Base-by-base conservation (phyloP, 202 grass and related monocot species). In the Panicum hallii region DNA sequence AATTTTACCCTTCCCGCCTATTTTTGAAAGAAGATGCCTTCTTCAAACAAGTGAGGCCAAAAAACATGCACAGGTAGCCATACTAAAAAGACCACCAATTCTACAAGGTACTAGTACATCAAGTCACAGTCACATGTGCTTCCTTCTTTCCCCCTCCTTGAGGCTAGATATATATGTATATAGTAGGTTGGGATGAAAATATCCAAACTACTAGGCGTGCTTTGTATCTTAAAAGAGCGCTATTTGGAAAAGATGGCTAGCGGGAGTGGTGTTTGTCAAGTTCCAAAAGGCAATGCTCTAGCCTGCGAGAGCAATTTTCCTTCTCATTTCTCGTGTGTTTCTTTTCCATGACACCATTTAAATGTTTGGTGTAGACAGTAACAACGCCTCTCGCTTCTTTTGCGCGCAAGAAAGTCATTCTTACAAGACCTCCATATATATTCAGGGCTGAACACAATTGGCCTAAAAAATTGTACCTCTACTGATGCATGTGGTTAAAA, bases 281-380 rank as follows among this genome's bases (percentile, higher is more conserved):
- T 44, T 42, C 38, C 19, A 68, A 41, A 67, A 67, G 36, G 64
- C 34, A 17, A 66, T 40, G 32, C 15, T 66, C 30, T 66, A 36
- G 32, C 30, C 65, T 11, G 8, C 17, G 22, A 68, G 38, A 68
- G 19, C 7, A 22, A 44, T 68, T 68, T 70, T 23, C 34, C 34
- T 71, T 63, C 41, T 23, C 5, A 14, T 8, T 28, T 15, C 42
- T 43, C 4, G 4, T 2, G 47, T 70, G 36, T 56, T 58, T 36
- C 6, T 70, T 58, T 57, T 8, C 22, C 22, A 28, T 57, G 57
- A 55, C 34, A 45, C 10, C 64, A 69, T 69, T 55, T 66, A 42
- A 16, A 58, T 80, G 46, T 80, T 69, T 55, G 50, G 13, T 56
- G 63, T 20, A 68, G 14, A 81, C 28, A 53, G 58, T 58, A 40